Base-by-base conservation (phyloP, 805 yeast genomes). In the Ogataea neopini region DNA sequence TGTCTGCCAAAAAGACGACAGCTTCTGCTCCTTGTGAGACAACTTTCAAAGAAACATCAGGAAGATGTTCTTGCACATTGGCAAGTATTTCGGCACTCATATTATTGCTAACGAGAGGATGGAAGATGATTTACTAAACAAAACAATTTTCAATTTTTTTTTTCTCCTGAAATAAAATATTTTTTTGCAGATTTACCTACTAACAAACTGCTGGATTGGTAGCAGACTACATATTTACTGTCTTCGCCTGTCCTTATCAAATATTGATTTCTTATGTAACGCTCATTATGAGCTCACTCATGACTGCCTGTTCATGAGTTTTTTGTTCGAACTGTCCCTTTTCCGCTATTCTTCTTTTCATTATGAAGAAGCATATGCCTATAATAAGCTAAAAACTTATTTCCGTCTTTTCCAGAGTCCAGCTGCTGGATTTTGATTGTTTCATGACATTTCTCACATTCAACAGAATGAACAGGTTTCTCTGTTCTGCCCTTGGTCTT, bases 1-100 rank as follows among this genome's bases (percentile, higher is more conserved):
- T 61, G 1, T 64, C 49, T 0, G 92, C 76, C 10, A 71, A 62
- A 64, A 86, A 87, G 2, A 88, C 90, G 9, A 88, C 73, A 0
- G 96, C 96, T 63, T 89, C 97, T 1, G 97, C 97, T 20, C 97
- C 97, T 61, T 89, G 97, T 0, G 95, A 86, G 2, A 89, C 70
- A 23, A 79, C 70, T 1, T 64, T 59, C 4, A 85, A 61, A 0
- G 82, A 79, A 6, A 84, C 70, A 35, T 75, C 70, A 1, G 77
- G 75, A 18, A 84, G 60, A 18, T 73, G 66, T 0, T 54, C 35
- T 40, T 73, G 67, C 0, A 81, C 83, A 28, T 58, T 63, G 2
- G 60, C 66, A 6, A 85, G 49, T 1, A 83, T 68, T 22, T 67
- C 71, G 15, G 74, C 75, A 8, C 89, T 82, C 90, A 84, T 83